Conservation (phyloP, 176 grass and related monocot genomes). For the Urochloa ruziziensis region DNA sequence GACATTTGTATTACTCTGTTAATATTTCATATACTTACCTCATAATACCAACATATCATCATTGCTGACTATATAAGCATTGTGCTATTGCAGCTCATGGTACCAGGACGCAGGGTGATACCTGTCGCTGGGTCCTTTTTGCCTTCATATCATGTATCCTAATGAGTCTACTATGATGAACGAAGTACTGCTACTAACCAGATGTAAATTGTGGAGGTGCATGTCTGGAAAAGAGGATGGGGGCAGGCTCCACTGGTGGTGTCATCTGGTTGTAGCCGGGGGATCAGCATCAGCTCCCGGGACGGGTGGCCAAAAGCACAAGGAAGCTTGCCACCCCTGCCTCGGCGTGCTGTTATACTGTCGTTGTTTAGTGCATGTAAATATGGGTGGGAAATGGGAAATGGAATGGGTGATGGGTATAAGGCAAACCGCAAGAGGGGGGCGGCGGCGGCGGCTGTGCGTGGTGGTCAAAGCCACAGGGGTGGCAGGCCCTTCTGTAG, state of each 20-base stretch:
- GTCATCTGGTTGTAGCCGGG: slow-evolving; percentile 9
- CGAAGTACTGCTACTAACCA: not conserved
- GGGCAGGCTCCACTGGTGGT: not conserved
- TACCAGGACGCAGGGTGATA: not conserved
- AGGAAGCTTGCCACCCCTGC: slow-evolving; percentile 31
- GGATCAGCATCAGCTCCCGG: not conserved
- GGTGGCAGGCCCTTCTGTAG: slow-evolving; percentile 65
- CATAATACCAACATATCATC: not conserved
- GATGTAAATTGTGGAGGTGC: not conserved
- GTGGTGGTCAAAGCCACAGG: slow-evolving; percentile 75
- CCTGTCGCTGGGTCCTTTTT: slow-evolving; percentile 18
- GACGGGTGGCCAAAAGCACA: slow-evolving; percentile 24
- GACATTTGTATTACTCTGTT: not conserved
- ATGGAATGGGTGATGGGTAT: not conserved
- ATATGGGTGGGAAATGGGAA: slow-evolving; percentile 36
- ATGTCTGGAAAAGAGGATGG: slow-evolving; percentile 6
- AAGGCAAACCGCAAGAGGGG: slow-evolving; percentile 34
- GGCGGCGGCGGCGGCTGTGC: slow-evolving; percentile 23
- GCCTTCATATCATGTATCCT: not conserved
- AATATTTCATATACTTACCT: too few relatives aligned
- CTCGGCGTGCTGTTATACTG: slow-evolving; percentile 30
- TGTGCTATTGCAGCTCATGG: slow-evolving; percentile 20
- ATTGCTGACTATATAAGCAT: not conserved
- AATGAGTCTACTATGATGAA: slow-evolving; percentile 27
- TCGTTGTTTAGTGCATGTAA: slow-evolving; percentile 57